Conservation (phyloP, 2,329 filamentous ascomycete genomes). For the Akanthomyces muscarius region DNA sequence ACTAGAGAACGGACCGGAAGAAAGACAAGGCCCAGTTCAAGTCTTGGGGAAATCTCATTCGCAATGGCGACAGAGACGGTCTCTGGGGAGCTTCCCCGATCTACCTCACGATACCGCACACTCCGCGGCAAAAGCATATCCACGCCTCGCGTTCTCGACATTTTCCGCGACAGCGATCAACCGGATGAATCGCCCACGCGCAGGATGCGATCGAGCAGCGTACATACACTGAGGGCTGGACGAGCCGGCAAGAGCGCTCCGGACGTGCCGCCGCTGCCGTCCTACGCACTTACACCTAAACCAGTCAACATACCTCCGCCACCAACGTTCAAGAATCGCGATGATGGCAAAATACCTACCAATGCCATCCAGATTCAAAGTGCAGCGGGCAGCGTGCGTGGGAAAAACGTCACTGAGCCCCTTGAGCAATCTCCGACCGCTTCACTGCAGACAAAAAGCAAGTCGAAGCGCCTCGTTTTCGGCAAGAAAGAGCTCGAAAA, state of each 20-base stretch:
- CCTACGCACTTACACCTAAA: slow-evolving; percentile 28
- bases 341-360: slow-evolving; percentile 8
- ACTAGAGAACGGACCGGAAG: not conserved
- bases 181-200: slow-evolving; percentile 17
- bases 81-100: slow-evolving; percentile 8
- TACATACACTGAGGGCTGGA: slow-evolving; percentile 20
- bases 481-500: slow-evolving; percentile 3
- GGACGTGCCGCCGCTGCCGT: slow-evolving; percentile 24
- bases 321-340: slow-evolving; percentile 18
- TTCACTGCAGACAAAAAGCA: not conserved
- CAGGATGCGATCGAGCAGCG: slow-evolving; percentile 27
- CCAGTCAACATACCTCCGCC: slow-evolving; percentile 26
- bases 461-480: slow-evolving; percentile 2
- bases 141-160: slow-evolving; percentile 26
- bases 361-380: not conserved
- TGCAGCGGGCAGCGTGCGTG: not conserved
- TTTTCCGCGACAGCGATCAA: slow-evolving; percentile 25
- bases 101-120: slow-evolving; percentile 30
- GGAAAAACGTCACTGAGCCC: slow-evolving; percentile 19
- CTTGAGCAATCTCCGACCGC: not conserved
- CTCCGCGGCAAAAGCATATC: slow-evolving; percentile 35
- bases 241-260: slow-evolving; percentile 20
- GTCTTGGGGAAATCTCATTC: slow-evolving; percentile 1
- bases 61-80: slow-evolving; percentile 22
- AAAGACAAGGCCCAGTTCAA: not conserved